Evolutionary conservation across 2,329 filamentous ascomycete species (phyloP).

Genomic region (Aspergillus sojae): DNA sequence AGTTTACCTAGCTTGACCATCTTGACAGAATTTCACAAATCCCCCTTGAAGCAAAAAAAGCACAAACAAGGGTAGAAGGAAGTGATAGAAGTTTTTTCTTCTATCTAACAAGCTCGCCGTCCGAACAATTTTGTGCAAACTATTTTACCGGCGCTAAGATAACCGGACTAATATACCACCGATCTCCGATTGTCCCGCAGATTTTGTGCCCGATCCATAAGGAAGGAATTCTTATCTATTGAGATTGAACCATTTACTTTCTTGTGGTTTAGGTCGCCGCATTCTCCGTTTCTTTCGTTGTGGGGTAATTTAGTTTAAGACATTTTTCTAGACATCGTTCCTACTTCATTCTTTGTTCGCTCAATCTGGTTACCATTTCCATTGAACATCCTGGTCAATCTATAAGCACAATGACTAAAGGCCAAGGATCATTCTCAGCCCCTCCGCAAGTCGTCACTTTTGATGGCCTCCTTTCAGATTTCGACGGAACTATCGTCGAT

Average conservation of each 20-base stretch:
- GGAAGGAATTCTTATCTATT: neutral
- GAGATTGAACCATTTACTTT: neutral
- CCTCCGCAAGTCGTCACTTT: slow-evolving; percentile 42
- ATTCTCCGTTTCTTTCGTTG: neutral
- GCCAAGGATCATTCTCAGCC: slow-evolving; percentile 42
- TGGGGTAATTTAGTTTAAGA: neutral
- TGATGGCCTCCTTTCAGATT: slow-evolving; percentile 51
- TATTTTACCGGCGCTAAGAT: slow-evolving; percentile 37
- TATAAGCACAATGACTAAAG: slow-evolving; percentile 33
- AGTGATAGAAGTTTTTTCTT: slow-evolving; percentile 14
- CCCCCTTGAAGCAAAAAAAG: slow-evolving; percentile 14
- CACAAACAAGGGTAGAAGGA: slow-evolving; percentile 17
- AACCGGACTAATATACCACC: slow-evolving; percentile 38
- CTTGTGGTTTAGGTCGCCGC: neutral
- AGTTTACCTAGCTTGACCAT: slow-evolving; percentile 46
- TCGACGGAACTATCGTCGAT: slow-evolving; percentile 53
- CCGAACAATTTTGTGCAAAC: slow-evolving; percentile 30
- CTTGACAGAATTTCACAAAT: slow-evolving; percentile 24
- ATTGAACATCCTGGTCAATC: slow-evolving; percentile 14
- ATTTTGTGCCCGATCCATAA: slow-evolving; percentile 1
- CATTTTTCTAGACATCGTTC: slow-evolving; percentile 1
- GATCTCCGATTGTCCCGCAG: slow-evolving; percentile 32
- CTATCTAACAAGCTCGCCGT: slow-evolving; percentile 20
- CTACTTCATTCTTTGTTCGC: slow-evolving; percentile 4
- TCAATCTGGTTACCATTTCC: slow-evolving; percentile 1